These are phyloP conservation scores for Xylaria sp. DNA, from an alignment of 2,329 filamentous ascomycete species.

Conservation along the genomic window DNA sequence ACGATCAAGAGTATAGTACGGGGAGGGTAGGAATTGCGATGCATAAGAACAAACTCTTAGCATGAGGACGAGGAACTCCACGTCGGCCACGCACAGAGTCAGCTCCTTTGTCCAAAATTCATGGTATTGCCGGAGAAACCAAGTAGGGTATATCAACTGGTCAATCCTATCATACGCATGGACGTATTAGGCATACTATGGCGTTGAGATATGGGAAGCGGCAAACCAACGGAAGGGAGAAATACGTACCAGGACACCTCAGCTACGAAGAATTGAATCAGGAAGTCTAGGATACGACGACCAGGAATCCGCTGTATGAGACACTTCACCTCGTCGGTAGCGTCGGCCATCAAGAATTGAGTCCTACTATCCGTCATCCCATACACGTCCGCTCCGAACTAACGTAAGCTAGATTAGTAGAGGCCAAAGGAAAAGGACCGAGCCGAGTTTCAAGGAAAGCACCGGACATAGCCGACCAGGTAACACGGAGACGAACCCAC, in stretches of 20 bases:
- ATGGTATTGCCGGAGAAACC: slow-evolving; percentile 15
- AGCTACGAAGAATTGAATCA: slow-evolving; percentile 18
- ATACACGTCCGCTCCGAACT: no score
- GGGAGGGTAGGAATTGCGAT: slow-evolving; percentile 20
- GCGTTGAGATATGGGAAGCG: no score
- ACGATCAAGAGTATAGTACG: slow-evolving; percentile 7
- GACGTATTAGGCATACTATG: neutral
- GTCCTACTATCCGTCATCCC: neutral
- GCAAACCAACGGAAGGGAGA: neutral
- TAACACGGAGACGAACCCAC: no score
- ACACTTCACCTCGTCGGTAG: neutral
- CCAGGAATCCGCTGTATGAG: slow-evolving; percentile 10
- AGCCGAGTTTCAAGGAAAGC: no score
- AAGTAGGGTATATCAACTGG: slow-evolving; percentile 12
- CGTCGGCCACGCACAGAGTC: neutral
- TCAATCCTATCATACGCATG: slow-evolving; percentile 12
- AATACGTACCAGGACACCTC: slow-evolving; percentile 22
- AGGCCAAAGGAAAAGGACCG: no score
- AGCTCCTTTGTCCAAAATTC: slow-evolving; percentile 10
- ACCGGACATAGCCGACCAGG: no score
- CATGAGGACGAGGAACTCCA: slow-evolving; percentile 20
- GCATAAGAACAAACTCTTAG: slow-evolving; percentile 18
- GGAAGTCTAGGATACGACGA: slow-evolving; percentile 18
- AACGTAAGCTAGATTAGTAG: neutral
- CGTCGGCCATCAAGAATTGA: neutral